Evolutionary conservation across 2,329 filamentous ascomycete genomes (phyloP).

Genomic region (Colletotrichum sidae): DNA sequence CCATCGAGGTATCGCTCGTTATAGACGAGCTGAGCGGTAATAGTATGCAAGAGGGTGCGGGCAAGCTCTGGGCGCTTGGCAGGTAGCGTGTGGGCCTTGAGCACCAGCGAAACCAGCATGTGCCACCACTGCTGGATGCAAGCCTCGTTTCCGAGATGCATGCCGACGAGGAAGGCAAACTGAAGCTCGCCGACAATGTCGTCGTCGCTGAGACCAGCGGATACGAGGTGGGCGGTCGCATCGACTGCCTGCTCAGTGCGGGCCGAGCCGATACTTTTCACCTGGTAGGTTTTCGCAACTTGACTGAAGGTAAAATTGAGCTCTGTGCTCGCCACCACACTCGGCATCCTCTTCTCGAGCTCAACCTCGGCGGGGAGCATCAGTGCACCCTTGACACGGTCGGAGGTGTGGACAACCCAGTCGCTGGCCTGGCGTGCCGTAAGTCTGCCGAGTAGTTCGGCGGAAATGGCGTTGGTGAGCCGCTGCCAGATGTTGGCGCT

Average conservation of each 20-base stretch:
- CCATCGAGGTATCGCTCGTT: conserved; percentile 61
- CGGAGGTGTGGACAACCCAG: conserved; percentile 66
- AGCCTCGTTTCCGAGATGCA: conserved; percentile 67
- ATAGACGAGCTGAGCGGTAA: conserved; percentile 68
- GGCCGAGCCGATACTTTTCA: conserved; percentile 49
- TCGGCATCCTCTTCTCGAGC: conserved; percentile 53
- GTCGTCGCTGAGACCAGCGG: conserved; percentile 45
- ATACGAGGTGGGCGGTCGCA: conserved; percentile 60
- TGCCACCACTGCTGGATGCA: conserved; percentile 74
- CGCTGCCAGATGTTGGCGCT: conserved; percentile 60
- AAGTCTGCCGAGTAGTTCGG: conserved; percentile 58
- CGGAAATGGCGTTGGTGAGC: conserved; percentile 62
- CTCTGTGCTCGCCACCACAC: conserved; percentile 48
- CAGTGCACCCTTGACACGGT: conserved; percentile 60
- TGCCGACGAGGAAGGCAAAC: conserved; percentile 68
- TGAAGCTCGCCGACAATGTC: conserved; percentile 71
- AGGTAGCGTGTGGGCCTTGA: conserved; percentile 62
- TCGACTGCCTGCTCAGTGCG: conserved; percentile 60
- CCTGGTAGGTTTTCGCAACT: conserved; percentile 54
- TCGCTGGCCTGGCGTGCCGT: conserved; percentile 53
- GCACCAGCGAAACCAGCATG: conserved; percentile 61
- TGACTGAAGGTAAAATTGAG: conserved; percentile 62
- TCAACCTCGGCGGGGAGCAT: conserved; percentile 52
- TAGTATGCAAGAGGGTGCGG: conserved; percentile 58
- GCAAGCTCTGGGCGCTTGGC: conserved; percentile 57